A percentile compares a stretch with the other conserved stretches of the same genome.
Evolutionary conservation across 2,329 filamentous ascomycete genomes (phyloP).

Genomic region (Chaetothyriales sp.): DNA sequence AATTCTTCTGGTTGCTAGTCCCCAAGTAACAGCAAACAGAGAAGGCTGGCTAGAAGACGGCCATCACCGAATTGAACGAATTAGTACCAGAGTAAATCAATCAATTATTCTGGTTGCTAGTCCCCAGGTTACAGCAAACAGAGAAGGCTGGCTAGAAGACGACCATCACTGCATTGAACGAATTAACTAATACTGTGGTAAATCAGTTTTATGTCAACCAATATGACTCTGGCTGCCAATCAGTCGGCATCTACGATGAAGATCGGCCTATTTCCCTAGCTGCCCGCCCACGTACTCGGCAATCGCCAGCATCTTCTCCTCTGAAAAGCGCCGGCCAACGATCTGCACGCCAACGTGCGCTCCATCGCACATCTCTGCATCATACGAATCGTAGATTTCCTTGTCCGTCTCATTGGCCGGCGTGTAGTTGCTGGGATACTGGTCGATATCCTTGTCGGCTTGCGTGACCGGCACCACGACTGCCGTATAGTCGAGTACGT

Average conservation of each 20-base stretch:
- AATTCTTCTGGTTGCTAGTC: no score
- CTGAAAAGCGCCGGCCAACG: slow-evolving; percentile 36
- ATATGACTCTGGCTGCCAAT: not conserved
- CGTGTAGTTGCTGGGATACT: slow-evolving; percentile 24
- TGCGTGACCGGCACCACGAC: slow-evolving; percentile 34
- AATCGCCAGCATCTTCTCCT: slow-evolving; percentile 37
- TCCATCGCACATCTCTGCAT: slow-evolving; percentile 36
- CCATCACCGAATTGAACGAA: no score
- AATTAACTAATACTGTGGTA: no score
- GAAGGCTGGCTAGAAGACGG: no score
- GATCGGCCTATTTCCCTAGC: slow-evolving; percentile 8
- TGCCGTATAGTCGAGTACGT: slow-evolving; percentile 29
- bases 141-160: no score
- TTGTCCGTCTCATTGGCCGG: slow-evolving; percentile 33
- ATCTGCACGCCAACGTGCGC: slow-evolving; percentile 37
- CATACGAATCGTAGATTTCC: slow-evolving; percentile 36
- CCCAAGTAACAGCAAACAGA: no score
- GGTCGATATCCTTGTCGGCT: slow-evolving; percentile 29
- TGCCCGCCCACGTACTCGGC: slow-evolving; percentile 27
- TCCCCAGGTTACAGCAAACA: no score
- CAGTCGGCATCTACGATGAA: not conserved
- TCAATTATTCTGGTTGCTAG: no score
- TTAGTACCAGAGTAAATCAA: no score
- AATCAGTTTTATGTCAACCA: no score
- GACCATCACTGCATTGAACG: no score